Percentiles rank a stretch among this genome's conserved stretches.
These are phyloP conservation scores for Ophiostoma triangulosporum DNA, from an alignment of 2,329 filamentous ascomycete species.

Conservation along the genomic window DNA sequence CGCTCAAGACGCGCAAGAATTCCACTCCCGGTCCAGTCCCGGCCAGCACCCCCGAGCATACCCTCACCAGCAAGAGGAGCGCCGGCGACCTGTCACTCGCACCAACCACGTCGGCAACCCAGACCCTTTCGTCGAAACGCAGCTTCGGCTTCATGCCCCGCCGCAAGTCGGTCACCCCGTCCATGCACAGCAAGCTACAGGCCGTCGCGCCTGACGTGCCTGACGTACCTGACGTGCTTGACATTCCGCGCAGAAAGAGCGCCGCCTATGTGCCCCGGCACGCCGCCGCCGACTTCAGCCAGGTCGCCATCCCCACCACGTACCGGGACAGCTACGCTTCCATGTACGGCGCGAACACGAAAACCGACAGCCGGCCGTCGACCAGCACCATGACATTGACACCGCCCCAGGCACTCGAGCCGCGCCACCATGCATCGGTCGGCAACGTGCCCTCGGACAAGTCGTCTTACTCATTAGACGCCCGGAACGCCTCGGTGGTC, in stretches of 20 bases:
- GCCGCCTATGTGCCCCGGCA: conserved; percentile 10
- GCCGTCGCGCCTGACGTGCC: too few species aligned
- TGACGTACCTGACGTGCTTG: too few species aligned
- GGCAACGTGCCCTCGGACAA: not conserved
- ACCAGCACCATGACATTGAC: not conserved
- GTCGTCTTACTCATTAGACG: too few species aligned
- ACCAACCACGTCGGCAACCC: not conserved
- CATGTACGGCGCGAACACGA: not conserved
- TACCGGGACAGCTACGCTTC: conserved; percentile 5
- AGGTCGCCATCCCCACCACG: conserved; percentile 3
- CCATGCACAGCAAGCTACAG: not conserved
- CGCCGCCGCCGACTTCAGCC: conserved; percentile 10
- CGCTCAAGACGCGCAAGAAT: not conserved
- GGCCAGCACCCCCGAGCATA: too few species aligned
- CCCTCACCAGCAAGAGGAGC: not conserved
- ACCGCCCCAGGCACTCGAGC: not conserved
- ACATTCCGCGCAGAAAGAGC: not conserved
- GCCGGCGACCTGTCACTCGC: not conserved
- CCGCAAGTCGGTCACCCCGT: not conserved
- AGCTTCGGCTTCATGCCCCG: conserved; percentile 1
- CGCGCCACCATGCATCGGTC: not conserved
- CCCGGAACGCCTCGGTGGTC: not conserved
- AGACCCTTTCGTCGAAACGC: not conserved
- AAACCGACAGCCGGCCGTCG: not conserved
- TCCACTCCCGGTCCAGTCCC: not conserved